Evolutionary conservation across 257 asterid species (phyloP).

Genomic region (Schizonepeta tenuifolia): DNA sequence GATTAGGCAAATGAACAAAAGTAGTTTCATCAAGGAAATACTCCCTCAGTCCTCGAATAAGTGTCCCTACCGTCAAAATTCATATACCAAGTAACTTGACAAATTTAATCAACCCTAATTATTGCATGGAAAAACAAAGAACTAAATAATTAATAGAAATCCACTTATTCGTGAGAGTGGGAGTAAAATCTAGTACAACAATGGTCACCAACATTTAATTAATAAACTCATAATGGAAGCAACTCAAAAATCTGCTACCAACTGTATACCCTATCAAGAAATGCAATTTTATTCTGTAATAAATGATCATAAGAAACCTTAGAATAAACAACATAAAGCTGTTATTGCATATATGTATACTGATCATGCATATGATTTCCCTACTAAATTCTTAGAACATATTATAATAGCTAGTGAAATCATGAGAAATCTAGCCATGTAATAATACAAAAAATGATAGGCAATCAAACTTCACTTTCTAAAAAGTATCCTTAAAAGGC

Average conservation of each 20-base stretch:
- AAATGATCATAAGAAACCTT: neutral
- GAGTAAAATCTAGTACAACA: neutral
- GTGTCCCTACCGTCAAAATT: no score
- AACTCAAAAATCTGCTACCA: constrained; percentile 24
- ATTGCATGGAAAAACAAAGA: no score
- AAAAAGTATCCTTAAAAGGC: neutral
- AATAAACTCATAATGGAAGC: constrained; percentile 26
- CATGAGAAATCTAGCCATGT: neutral
- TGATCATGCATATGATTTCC: constrained; percentile 26
- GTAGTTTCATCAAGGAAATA: neutral
- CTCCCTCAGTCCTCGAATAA: no score
- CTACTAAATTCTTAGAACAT: neutral
- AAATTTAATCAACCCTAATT: no score
- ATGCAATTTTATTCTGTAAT: constrained; percentile 1
- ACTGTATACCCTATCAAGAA: constrained; percentile 25
- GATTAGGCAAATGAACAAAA: constrained; percentile 18
- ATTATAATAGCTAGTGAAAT: constrained; percentile 13
- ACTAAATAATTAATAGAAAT: no score
- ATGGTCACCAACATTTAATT: constrained; percentile 6
- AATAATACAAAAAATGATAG: constrained; percentile 17
- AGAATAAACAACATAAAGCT: constrained; percentile 27
- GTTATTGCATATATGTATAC: constrained; percentile 12
- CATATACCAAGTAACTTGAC: no score
- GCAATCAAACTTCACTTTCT: constrained; percentile 1
- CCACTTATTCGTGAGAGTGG: no score